Base-by-base conservation (phyloP, 768 basidiomycete species). In the Russula griseocarnosa region DNA sequence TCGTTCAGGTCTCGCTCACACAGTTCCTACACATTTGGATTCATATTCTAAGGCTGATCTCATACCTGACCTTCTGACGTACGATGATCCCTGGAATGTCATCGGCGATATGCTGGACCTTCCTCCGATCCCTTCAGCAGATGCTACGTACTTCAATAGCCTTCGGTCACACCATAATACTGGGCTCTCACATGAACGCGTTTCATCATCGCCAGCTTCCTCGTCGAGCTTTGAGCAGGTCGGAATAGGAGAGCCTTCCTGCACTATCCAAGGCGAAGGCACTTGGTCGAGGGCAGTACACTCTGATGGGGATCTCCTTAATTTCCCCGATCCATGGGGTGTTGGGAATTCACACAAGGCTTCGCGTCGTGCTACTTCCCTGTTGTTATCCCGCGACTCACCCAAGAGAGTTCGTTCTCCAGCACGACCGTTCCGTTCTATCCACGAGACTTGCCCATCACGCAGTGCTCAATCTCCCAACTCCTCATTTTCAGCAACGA, bases 21-120 rank as follows among this genome's bases (percentile, higher is more conserved):
- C 38, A 16, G 38, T 46, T 28, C 49, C 47, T 11, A 16, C 11
- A 3, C 40, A 42, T 53, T 50, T n/a, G n/a, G n/a, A 46, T 13
- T 24, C 63, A 7, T 28, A 24, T 32, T 59, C 54, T 18, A 52
- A 56, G 30, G 64, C 34, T n/a, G 55, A 67, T 54, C 36, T 60
- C 34, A 52, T 67, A 18, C 55, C 53, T 22, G 50, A 58, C 8
- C 46, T 68, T 30, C 57, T 68, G 16, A 24, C 20, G 34, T 44
- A n/a, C 16, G 22, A 42, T 16, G 50, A 68, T 28, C 65, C 67
- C 22, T 68, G 67, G 67, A 68, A 67, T 32, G 58, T 50, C 22
- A 68, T 68, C 18, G 67, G 67, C 3, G 50, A 63, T 26, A 22
- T 68, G 20, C n/a, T 68, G 7, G 46, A 24, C 46, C 66, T 68